Evolutionary conservation across 2,329 filamentous ascomycete genomes (phyloP), one percentile per base, ranked within the genome.

Genomic region (Metarhizium brunneum): DNA sequence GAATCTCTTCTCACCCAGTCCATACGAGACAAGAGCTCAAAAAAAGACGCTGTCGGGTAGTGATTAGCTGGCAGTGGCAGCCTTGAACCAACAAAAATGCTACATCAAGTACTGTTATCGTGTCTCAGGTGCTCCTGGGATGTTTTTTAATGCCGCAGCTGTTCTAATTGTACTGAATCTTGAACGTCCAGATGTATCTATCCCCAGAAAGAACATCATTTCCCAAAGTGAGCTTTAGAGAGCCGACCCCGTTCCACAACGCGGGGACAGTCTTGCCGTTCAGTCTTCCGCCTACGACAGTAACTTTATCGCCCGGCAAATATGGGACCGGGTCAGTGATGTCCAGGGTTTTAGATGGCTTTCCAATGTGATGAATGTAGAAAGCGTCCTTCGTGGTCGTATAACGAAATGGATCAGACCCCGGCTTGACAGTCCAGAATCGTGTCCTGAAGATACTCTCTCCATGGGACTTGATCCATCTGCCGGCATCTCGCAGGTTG

Each of bases 381-480:
- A 83, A 82, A 0, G 79, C 78, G 10, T 78, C 72, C 1, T 67
- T 56, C 0, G 72, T 80, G 60, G 74, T 73, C 4, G 78, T 81
- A 59, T 81, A 82, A 3, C 80, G 65, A 0, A 81, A 64, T 3
- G 47, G 53, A 42, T 32, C 47, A 20, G 16, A 29, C 4, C 51
- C 40, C 5, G 51, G 40, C 13, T 43, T 53, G 25, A 53, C 51
- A 6, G 25, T 53, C 76, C 76, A 80, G 61, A 79, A 81, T 1
- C 74, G 80, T 5, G 81, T 83, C 55, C 79, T 77, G 62, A 77
- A 83, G 25, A 84, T 74, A 1, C 78, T 79, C 61, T 83, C 79
- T 1, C 57, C 74, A 61, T 83, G 79, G 1, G 58, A 60, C 35
- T 73, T 72, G 54, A 83, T 80, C 80, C 80, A 83, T 2, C 52